Evolutionary conservation across 352 stramenopile genomes (phyloP), one percentile per base, ranked within the genome.

Genomic region (Discostella stelligera): DNA sequence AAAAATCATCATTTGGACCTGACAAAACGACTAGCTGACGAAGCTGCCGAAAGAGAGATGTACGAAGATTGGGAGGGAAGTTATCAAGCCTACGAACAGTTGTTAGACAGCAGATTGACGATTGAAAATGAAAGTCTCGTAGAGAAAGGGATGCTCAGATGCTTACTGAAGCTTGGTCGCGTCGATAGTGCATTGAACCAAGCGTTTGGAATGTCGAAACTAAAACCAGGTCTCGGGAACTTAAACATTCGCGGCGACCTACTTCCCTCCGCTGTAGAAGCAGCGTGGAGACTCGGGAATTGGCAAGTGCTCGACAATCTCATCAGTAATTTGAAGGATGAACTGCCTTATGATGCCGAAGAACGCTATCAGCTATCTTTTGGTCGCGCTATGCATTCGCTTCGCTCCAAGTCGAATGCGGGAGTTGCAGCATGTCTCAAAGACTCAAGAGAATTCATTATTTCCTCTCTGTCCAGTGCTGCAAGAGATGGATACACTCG

Each of bases 131-230:
- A 64, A 37, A 8, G 13, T 0, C 13, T 25, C 20, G 66, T 70
- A 25, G 76, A 89, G 41, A 84, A 76, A 77, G 86, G 86, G 10
- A 66, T 83, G 48, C 75, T 92, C 16, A 60, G 77, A 20, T 93
- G 84, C 44, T 74, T 93, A 14, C 67, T 95, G 44, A 84, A 94
- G 64, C 73, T 94, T 60, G 89, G 91, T 9, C 87, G 90, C 25
- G 80, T 90, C 21, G 91, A 94, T 58, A 93, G 83, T 84, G 88
- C 90, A 25, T 54, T 95, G 16, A 93, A 91, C 66, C 87, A 94
- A 76, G 76, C 86, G 16, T 78, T 79, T 65, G 87, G 83, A 50
- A 84, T 91, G 74, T 81, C 79, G 32, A 80, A 41, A 27, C 54
- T 74, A 64, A 58, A 37, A 58, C 23, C 30, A 32, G 37, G 7